Base-by-base conservation (phyloP, 768 basidiomycete genomes). In the Lactarius sanguifluus region DNA sequence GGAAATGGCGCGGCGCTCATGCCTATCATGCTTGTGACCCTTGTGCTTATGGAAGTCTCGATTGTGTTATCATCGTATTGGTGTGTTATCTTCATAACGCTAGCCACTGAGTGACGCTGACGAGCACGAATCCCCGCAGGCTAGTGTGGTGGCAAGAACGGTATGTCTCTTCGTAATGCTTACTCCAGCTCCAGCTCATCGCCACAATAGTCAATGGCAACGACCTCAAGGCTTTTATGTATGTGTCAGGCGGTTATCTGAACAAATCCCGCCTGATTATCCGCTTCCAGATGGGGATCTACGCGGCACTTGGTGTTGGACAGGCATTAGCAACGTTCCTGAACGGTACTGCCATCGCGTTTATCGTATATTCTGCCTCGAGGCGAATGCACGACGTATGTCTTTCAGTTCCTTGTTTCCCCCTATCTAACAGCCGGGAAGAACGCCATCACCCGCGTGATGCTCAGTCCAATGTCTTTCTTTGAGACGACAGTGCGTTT, bases 391-490 rank as follows among this genome's bases (percentile, higher is more conserved):
- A 93, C 72, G 80, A 77, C 65, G 87, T 85, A 54, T 34, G 81
- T 70, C 34, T 25, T 62, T 10, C 16, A 15, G 47, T 20, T 28
- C 30, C 13, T 0, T 13, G 7, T 1, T 20, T 43, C 7, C 18
- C n/a, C 2, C 3, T 47, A 20, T 57, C 32, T 25, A 50, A 43
- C 56, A 10, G 20, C 16, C 20, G 12, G 30, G 64, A 69, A 88
- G 86, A 77, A 76, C 66, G 86, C 91, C 5, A 83, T 91, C 63
- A 76, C 79, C 9, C 84, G 88, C 25, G 83, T 94, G 57, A 84
- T 96, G 83, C 85, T 87, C 73, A 91, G 92, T 0, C 93, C 94
- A 0, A 94, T 92, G 88, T 86, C 86, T 9, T 95, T 94, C 79
- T 96, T 94, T 73, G 94, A 96, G 73, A 94, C 88, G 1, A 92